A percentile compares a stretch with the other conserved stretches of the same genome.
Evolutionary conservation across 2,329 filamentous ascomycete genomes (phyloP).

Genomic region (Leptographium procerum): DNA sequence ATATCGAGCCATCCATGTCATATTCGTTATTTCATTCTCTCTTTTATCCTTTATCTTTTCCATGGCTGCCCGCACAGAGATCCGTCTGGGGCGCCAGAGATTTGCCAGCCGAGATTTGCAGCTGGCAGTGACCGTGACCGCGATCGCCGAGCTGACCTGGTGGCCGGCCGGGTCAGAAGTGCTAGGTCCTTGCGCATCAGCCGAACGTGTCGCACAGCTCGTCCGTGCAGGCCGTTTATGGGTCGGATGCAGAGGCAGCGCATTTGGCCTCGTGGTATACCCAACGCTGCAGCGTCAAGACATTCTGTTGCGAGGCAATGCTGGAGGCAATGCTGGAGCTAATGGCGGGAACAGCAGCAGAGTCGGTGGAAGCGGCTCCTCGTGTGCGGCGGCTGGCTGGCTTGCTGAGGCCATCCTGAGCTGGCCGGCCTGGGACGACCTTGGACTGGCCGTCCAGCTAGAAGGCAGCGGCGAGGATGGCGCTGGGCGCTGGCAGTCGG

Average conservation of each 20-base stretch:
- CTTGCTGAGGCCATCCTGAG: not conserved
- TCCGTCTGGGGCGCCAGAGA: slow-evolving; percentile 1
- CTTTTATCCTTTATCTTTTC: not conserved
- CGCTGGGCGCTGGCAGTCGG: not conserved
- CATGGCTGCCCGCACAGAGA: not conserved
- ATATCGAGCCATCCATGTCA: not conserved
- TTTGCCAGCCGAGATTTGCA: slow-evolving; percentile 3
- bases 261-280: slow-evolving; percentile 5
- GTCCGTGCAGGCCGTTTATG: slow-evolving; percentile 11
- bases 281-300: slow-evolving; percentile 2
- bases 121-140: slow-evolving; percentile 3
- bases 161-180: not conserved
- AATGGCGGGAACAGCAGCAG: not conserved
- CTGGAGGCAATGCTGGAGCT: not conserved
- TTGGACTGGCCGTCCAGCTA: slow-evolving; percentile 1
- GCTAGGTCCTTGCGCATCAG: slow-evolving; percentile 2
- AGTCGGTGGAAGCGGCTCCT: not conserved
- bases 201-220: slow-evolving; percentile 9
- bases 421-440: slow-evolving; percentile 2
- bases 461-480: not conserved
- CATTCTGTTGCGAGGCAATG: not conserved
- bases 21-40: not conserved
- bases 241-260: slow-evolving; percentile 6
- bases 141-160: slow-evolving; percentile 11
- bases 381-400: not conserved